Base-by-base conservation (phyloP, 2,329 filamentous ascomycete species). In the Talaromyces rugulosus region DNA sequence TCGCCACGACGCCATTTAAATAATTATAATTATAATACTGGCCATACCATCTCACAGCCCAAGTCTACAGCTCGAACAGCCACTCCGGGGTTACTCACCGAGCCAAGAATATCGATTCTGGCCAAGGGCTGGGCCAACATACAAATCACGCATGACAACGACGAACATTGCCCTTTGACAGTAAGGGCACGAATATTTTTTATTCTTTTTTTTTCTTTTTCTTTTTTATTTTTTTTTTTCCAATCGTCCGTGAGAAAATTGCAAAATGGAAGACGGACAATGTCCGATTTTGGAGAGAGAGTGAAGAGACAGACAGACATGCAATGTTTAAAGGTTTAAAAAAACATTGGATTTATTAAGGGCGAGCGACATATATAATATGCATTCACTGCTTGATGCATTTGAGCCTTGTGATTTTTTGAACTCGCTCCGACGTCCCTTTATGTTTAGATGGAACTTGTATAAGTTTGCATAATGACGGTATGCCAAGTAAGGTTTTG, bases 21-120 rank as follows among this genome's bases (percentile, higher is more conserved):
- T 47, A 53, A 53, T 53, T 1, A 18, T 53, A 53, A 53, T 53
- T 16, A 53, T 53, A 53, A 53, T 53, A 53, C 27, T 16, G 14
- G 50, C 14, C 50, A 53, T 18, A n/a, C 9, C 27, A 31, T 30
- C 18, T 51, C 44, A n/a, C 50, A 30, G 12, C 18, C 50, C 68
- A 31, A 16, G 28, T 53, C 16, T n/a, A 31, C 50, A 31, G 27
- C 44, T 47, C 44, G 44, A 47, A 16, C 42, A 14, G 42, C 42
- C n/a, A 47, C n/a, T 47, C 18, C 44, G 44, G 23, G 44, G 44
- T 5, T 2, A 47, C 18, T 27, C 44, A 14, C 44, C 44, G 44
- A 47, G 44, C 44, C 18, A 18, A 27, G 16, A 47, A 18, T 47
- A 47, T 23, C n/a, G n/a, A 47, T 8, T 47, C 44, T 18, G 44